A percentile compares a stretch with the other conserved stretches of the same genome.
Conservation (phyloP, 1,284 basidiomycete genomes). For the Fomitopsis betulina region DNA sequence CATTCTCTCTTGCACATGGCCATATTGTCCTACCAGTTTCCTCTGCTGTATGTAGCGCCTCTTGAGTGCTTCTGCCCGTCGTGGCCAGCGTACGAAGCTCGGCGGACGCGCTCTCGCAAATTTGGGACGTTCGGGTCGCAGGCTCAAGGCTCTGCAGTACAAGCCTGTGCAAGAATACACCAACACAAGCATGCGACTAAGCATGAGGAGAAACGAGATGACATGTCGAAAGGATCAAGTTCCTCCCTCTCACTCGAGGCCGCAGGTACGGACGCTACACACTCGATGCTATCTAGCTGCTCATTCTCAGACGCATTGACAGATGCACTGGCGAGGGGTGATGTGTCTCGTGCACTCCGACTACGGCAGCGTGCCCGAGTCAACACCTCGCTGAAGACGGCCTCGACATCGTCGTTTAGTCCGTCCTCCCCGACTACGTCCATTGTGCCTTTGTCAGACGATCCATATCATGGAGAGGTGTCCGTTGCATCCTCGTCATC, state of each 20-base stretch:
- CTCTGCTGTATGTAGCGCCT: not conserved
- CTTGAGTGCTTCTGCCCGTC: not conserved
- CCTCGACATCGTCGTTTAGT: not conserved
- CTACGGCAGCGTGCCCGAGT: conserved; percentile 1
- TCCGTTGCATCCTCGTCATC: too few species aligned
- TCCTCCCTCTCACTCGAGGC: not conserved
- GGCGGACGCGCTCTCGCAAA: not conserved
- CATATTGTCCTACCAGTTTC: not conserved
- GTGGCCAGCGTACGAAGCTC: not conserved
- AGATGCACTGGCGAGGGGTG: not conserved
- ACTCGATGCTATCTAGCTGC: not conserved
- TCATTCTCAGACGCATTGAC: not conserved
- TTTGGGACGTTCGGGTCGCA: not conserved
- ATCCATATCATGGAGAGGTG: too few species aligned
- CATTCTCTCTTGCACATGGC: not conserved
- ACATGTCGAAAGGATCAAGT: not conserved
- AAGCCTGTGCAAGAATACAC: not conserved
- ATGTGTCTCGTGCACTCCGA: not conserved
- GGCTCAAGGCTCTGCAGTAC: not conserved
- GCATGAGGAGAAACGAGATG: not conserved
- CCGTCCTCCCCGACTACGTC: not conserved
- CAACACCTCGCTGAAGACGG: not conserved
- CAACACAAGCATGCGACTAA: not conserved
- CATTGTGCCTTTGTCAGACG: not conserved
- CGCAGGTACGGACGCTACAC: not conserved